phyloP scores from a whole-genome alignment of 2,329 filamentous ascomycete genomes.

The Sclerotinia minor region DNA sequence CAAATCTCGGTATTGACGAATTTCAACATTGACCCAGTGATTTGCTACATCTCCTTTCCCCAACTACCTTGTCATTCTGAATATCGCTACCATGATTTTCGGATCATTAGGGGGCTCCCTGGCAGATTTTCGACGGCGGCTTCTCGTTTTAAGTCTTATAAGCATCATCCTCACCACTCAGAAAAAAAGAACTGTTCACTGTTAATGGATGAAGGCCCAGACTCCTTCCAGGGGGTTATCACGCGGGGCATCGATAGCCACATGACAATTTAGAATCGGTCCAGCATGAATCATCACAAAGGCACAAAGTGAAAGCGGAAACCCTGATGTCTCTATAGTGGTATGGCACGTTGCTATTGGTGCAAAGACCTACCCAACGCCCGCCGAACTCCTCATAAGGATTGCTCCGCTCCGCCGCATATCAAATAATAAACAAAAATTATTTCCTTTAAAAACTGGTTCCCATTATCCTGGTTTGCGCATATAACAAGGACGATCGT shows the following conservation, averaged over 20 bases:
- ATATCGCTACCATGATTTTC: not conserved
- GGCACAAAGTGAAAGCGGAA: not conserved
- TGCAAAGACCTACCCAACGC: constrained; percentile 13
- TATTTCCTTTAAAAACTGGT: not conserved
- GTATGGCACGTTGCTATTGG: constrained; percentile 5
- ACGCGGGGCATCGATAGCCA: not conserved
- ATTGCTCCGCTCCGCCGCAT: constrained; percentile 10
- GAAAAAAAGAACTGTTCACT: not conserved
- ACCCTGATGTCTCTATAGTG: constrained; percentile 2
- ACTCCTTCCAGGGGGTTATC: not conserved
- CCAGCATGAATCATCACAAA: not conserved
- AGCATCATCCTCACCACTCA: not conserved
- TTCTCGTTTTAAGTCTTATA: not conserved
- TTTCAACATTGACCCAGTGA: not conserved
- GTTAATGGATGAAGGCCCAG: not conserved
- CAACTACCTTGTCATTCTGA: not conserved
- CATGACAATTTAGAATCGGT: not conserved
- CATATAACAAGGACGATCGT: not conserved
- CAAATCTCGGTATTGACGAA: not conserved
- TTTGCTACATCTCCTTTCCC: not conserved
- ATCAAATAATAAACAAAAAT: constrained; percentile 5
- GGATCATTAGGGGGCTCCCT: not conserved
- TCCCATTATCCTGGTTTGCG: not conserved
- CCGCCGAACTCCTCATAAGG: constrained; percentile 14
- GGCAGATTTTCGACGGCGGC: no score